phyloP scores from a whole-genome alignment of 2,329 filamentous ascomycete species.

The Cytospora mali region DNA sequence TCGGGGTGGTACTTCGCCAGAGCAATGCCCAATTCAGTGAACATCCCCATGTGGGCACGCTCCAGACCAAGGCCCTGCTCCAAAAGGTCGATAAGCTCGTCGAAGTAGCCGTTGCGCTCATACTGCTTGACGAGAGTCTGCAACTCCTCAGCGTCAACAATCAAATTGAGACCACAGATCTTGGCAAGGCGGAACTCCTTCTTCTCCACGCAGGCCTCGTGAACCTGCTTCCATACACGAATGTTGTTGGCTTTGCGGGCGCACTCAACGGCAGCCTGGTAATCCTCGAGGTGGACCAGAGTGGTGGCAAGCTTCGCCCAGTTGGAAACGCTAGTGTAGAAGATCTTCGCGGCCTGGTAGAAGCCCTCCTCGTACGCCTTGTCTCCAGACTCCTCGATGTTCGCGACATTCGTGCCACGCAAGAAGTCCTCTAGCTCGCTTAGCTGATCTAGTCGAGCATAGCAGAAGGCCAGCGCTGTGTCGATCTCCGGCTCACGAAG shows the following conservation, averaged over 20 bases:
- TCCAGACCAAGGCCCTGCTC: conserved; percentile 95
- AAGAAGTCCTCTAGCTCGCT: conserved; percentile 96
- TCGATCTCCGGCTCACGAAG: conserved; percentile 92
- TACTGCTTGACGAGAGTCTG: conserved; percentile 94
- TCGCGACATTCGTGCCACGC: conserved; percentile 87
- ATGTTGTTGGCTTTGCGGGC: conserved; percentile 98
- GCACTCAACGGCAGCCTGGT: conserved; percentile 96
- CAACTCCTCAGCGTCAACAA: conserved; percentile 95
- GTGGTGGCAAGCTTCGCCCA: conserved; percentile 99
- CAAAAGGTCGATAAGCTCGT: conserved; percentile 91
- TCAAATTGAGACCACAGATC: conserved; percentile 97
- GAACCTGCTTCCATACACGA: conserved; percentile 99
- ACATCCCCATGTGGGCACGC: conserved; percentile 94
- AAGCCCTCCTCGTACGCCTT: conserved; percentile 95
- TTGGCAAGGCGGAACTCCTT: conserved; percentile 99
- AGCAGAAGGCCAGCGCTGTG: conserved; percentile 91
- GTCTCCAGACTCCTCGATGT: conserved; percentile 95
- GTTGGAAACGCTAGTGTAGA: conserved; percentile 97
- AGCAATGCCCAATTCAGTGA: conserved; percentile 89
- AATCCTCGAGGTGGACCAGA: conserved; percentile 93
- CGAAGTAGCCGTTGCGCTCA: conserved; percentile 95
- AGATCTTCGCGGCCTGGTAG: conserved; percentile 97
- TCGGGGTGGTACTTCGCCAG: conserved; percentile 95
- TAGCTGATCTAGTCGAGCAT: conserved; percentile 87
- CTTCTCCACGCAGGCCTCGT: conserved; percentile 93